Evolutionary conservation across 1,284 basidiomycete genomes (phyloP), one percentile per base, ranked within the genome.

Genomic region (Ustilago curta): DNA sequence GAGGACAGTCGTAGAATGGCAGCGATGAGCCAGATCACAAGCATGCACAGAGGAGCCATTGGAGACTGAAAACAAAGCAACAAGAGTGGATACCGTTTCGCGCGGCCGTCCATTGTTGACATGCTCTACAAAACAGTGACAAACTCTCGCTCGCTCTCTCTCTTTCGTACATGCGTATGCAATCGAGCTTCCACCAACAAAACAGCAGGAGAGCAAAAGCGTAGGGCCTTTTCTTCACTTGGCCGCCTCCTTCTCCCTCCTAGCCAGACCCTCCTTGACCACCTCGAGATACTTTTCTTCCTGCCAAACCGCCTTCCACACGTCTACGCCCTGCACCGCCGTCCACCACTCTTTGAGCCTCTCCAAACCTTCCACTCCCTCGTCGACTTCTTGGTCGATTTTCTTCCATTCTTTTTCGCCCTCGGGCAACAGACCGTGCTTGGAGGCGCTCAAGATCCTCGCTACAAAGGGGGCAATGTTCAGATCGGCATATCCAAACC

Each of bases 401-500:
- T 23, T 9, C 18, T 42, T 50, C 21, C 29, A 18, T 11, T 5
- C 8, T 11, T 35, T 21, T 8, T 31, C 39, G 1, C 25, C 37
- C 23, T 43, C 14, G 4, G 50, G 59, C 21, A 54, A 16, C n/a
- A 49, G 8, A 2, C 37, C 43, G 35, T 53, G 18, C 32, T 19
- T 19, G 19, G 44, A 49, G 2, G 25, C 44, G 14, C 51, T 32
- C 19, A 61, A 45, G 9, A 48, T 52, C 29, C 64, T 12, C 11
- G 44, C 58, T 0, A 60, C 37, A 14, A 67, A 67, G 3, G 58
- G 64, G 3, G 53, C 58, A 19, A 67, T 56, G 48, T 51, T 49
- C 4, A 66, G 11, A 37, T 67, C 64, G 3, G 58, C 64, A 44
- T 67, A 67, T 5, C 52, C 58, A 16, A 67, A 67, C 25, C 21